A percentile compares a stretch with the other conserved stretches of the same genome.
Evolutionary conservation across 768 basidiomycete genomes (phyloP).

Genomic region (Termitomyces sp.): DNA sequence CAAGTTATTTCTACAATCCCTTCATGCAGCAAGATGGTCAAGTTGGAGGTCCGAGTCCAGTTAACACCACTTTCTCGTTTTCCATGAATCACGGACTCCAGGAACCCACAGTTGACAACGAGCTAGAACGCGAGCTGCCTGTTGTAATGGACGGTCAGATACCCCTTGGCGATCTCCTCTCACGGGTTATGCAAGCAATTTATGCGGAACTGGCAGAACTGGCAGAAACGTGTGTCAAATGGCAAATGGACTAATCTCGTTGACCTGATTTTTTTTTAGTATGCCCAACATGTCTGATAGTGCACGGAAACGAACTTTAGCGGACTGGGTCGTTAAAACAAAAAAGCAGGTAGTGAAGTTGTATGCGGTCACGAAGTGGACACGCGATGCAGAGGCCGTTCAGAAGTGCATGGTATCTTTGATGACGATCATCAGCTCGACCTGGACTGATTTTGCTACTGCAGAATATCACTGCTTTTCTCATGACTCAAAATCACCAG

Average conservation of each 20-base stretch:
- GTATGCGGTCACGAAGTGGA: conserved; percentile 84
- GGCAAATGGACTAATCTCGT: neutral
- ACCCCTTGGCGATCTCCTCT: conserved; percentile 65
- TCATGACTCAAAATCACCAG: conserved; percentile 80
- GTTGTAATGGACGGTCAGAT: conserved; percentile 69
- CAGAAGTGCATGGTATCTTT: conserved; percentile 77
- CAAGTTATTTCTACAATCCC: neutral
- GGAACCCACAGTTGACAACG: conserved; percentile 39
- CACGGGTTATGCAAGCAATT: conserved; percentile 70
- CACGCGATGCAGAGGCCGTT: conserved; percentile 74
- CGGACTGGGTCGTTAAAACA: conserved; percentile 86
- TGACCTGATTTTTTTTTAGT: conserved; percentile 23
- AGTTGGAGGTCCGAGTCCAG: neutral
- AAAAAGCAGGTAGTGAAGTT: conserved; percentile 89
- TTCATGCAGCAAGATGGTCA: conserved; percentile 12
- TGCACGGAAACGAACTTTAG: conserved; percentile 73
- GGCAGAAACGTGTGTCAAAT: conserved; percentile 72
- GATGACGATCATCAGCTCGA: neutral
- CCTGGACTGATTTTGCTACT: conserved; percentile 1
- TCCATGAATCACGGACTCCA: neutral
- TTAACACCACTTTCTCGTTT: neutral
- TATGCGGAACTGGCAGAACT: conserved; percentile 80
- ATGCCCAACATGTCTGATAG: conserved; percentile 81
- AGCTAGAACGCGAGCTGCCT: conserved; percentile 72
- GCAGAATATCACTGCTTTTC: conserved; percentile 84